These are phyloP conservation scores for Claviceps capensis DNA, from an alignment of 2,329 filamentous ascomycete species.

Conservation along the genomic window DNA sequence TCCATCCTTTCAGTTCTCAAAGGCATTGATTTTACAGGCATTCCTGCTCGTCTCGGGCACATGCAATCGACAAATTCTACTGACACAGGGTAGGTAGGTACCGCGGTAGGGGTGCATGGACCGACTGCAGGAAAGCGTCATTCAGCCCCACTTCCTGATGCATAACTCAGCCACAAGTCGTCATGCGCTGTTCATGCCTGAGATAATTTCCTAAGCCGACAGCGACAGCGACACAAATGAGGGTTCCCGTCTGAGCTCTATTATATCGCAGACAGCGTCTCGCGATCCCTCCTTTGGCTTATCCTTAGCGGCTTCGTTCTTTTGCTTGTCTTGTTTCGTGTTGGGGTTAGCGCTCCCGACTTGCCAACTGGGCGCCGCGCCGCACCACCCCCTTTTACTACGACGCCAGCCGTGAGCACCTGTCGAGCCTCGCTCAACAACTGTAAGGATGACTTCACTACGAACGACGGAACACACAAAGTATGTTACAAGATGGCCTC, in stretches of 20 bases:
- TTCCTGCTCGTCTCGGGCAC: no score
- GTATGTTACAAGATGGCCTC: slow-evolving; percentile 11
- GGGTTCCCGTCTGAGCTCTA: no score
- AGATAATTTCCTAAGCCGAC: neutral
- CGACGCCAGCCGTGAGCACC: slow-evolving; percentile 3
- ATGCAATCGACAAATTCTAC: neutral
- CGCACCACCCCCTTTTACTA: neutral
- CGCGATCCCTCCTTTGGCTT: neutral
- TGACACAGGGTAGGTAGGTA: neutral
- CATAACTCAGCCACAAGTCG: slow-evolving; percentile 1
- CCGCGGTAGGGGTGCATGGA: neutral
- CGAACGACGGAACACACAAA: slow-evolving; percentile 24
- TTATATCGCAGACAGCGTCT: neutral
- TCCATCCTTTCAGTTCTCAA: no score
- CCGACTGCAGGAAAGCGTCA: neutral
- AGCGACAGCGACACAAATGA: neutral
- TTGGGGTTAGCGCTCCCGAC: neutral
- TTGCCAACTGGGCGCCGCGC: neutral
- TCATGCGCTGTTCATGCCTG: neutral
- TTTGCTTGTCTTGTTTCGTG: neutral
- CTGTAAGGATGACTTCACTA: slow-evolving; percentile 16
- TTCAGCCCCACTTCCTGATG: slow-evolving; percentile 3
- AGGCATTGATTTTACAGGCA: no score
- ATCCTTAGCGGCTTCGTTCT: neutral
- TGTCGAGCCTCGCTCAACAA: slow-evolving; percentile 2